These are phyloP conservation scores for Melastoma malabathricum DNA, from an alignment of 345 rosid genomes.

Conservation along the genomic window DNA sequence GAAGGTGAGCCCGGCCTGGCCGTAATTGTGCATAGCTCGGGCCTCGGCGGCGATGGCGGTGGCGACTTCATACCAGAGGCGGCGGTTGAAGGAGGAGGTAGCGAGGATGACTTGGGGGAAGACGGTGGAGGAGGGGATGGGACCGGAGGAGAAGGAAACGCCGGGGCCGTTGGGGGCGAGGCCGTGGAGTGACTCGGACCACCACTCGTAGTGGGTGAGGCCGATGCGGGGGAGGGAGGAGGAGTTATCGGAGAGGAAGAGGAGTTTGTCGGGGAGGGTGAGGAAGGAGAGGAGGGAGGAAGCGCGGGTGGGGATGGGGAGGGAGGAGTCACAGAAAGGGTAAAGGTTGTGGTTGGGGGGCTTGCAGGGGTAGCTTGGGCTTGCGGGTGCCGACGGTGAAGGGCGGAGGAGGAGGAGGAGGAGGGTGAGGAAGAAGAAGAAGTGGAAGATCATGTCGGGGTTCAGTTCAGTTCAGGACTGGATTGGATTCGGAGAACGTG, in stretches of 20 bases:
- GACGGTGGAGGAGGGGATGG: constrained; percentile 50
- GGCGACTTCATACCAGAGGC: constrained; percentile 62
- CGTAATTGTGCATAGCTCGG: constrained; percentile 71
- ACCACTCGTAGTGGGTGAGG: constrained; percentile 77
- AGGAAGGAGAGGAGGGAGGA: constrained; percentile 55
- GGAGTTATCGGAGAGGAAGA: constrained; percentile 54
- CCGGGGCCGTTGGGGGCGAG: constrained; percentile 84
- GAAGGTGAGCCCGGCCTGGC: constrained; percentile 82
- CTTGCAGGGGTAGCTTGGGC: constrained; percentile 41
- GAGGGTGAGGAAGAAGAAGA: not conserved
- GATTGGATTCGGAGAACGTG: too few relatives aligned
- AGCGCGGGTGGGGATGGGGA: constrained; percentile 36
- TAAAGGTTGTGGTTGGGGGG: constrained; percentile 36
- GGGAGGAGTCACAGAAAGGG: constrained; percentile 59
- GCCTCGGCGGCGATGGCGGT: constrained; percentile 57
- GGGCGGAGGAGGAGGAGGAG: constrained; percentile 1
- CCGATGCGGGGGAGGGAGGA: constrained; percentile 70
- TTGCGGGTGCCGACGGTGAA: not conserved
- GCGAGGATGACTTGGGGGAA: constrained; percentile 77
- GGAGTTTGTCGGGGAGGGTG: constrained; percentile 63
- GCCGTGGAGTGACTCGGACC: constrained; percentile 93
- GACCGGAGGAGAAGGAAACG: constrained; percentile 51
- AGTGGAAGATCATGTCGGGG: too few relatives aligned
- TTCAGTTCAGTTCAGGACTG: too few relatives aligned
- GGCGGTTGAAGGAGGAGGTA: constrained; percentile 65